Evolutionary conservation across 148 eudicot genomes (phyloP).

Genomic region (Heliamphora exappendiculata): DNA sequence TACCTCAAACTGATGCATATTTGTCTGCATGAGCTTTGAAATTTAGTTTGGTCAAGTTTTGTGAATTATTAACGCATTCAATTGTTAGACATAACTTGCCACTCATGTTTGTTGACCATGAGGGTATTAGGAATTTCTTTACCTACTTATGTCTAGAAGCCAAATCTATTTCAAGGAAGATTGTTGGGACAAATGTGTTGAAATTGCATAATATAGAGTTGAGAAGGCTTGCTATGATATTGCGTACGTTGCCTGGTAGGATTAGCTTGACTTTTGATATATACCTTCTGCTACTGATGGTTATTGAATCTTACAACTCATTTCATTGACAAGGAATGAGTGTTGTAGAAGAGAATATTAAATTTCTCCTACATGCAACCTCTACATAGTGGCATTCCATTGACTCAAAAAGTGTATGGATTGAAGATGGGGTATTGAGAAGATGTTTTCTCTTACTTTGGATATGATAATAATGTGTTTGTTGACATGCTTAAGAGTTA

Average conservation of each 20-base stretch:
- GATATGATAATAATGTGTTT: not conserved
- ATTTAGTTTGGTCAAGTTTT: not conserved
- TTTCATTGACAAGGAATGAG: not conserved
- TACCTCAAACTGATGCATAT: no score
- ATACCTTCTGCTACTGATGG: not conserved
- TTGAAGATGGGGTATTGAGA: not conserved
- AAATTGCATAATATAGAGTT: not conserved
- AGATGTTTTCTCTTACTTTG: not conserved
- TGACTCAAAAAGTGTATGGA: not conserved
- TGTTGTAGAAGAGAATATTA: not conserved
- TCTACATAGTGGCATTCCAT: not conserved
- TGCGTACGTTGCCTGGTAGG: not conserved
- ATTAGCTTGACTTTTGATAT: not conserved
- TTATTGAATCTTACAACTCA: not conserved
- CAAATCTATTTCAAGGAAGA: not conserved
- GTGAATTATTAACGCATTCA: not conserved
- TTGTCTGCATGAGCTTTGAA: not conserved
- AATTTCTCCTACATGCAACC: not conserved
- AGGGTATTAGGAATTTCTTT: not conserved
- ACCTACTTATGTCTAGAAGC: not conserved
- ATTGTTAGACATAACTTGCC: not conserved
- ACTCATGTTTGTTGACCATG: not conserved
- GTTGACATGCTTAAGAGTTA: not conserved
- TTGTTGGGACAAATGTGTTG: not conserved
- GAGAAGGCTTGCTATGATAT: not conserved